Evolutionary conservation across 352 stramenopile genomes (phyloP).

Genomic region (Pythium aquatile): DNA sequence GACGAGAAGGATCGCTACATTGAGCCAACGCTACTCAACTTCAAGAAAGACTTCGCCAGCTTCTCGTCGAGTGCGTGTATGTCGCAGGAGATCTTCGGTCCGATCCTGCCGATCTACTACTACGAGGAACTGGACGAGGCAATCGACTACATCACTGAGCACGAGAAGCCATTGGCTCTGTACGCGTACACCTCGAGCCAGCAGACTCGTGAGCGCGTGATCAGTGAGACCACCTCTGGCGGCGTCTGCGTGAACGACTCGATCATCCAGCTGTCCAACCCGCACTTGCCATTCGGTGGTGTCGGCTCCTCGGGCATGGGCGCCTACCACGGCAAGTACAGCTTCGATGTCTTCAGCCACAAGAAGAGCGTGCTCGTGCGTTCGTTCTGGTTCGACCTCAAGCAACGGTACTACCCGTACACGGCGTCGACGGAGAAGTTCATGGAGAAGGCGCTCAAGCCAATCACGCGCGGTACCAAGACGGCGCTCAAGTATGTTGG

Average conservation of each 20-base stretch:
- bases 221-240: slow-evolving; percentile 35
- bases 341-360: slow-evolving; percentile 54
- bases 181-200: slow-evolving; percentile 26
- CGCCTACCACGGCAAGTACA: slow-evolving; percentile 52
- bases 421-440: slow-evolving; percentile 14
- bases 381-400: slow-evolving; percentile 50
- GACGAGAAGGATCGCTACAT: slow-evolving; percentile 78
- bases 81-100: slow-evolving; percentile 95
- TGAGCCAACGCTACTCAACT: slow-evolving; percentile 87
- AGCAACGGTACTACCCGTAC: slow-evolving; percentile 69
- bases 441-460: slow-evolving; percentile 30
- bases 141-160: slow-evolving; percentile 21
- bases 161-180: slow-evolving; percentile 52
- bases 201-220: slow-evolving; percentile 38
- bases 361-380: slow-evolving; percentile 60
- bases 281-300: slow-evolving; percentile 62
- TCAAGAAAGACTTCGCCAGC: slow-evolving; percentile 57
- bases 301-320: slow-evolving; percentile 58
- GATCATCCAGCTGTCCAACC: slow-evolving; percentile 49
- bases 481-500: slow-evolving; percentile 32
- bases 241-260: slow-evolving; percentile 60
- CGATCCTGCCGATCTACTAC: slow-evolving; percentile 81
- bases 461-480: slow-evolving; percentile 35
- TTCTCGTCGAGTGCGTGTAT: slow-evolving; percentile 69
- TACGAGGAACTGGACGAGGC: slow-evolving; percentile 24